Evolutionary conservation across 108 stramenopile species (phyloP).

Genomic region (Cyclotella baltica): DNA sequence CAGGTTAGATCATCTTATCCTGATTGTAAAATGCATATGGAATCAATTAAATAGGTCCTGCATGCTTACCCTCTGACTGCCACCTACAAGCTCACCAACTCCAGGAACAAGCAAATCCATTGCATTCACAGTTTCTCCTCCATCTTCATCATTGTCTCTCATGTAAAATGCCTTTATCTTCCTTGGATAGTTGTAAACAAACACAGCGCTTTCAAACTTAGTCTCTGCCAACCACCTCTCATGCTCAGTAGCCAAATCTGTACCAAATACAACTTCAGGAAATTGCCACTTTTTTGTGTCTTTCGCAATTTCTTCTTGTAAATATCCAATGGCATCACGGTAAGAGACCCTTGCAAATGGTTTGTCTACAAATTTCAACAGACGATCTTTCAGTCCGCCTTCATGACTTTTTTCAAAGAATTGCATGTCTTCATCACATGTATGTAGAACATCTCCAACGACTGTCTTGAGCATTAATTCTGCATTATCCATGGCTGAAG

Average conservation of each 20-base stretch:
- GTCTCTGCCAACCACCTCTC: constrained; percentile 97
- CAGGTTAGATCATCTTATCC: too few relatives aligned
- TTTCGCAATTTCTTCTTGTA: constrained; percentile 96
- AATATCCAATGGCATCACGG: constrained; percentile 86
- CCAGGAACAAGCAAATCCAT: constrained; percentile 99
- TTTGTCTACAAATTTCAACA: constrained; percentile 79
- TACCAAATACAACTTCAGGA: constrained; percentile 98
- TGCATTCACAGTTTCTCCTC: constrained; percentile 96
- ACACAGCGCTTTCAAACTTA: constrained; percentile 90
- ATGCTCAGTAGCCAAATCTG: constrained; percentile 97
- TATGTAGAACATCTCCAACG: constrained; percentile 78
- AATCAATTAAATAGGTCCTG: too few relatives aligned
- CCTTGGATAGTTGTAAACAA: constrained; percentile 99
- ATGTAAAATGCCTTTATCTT: constrained; percentile 99
- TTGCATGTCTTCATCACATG: constrained; percentile 86
- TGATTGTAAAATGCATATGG: too few relatives aligned
- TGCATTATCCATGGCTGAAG: constrained; percentile 97
- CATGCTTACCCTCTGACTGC: constrained; percentile 93
- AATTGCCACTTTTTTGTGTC: constrained; percentile 96
- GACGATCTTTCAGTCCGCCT: constrained; percentile 74
- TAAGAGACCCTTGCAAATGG: constrained; percentile 93
- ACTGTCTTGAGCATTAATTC: constrained; percentile 93
- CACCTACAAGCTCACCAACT: constrained; percentile 99
- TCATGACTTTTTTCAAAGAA: constrained; percentile 96
- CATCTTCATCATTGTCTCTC: constrained; percentile 96